Percentiles rank a stretch among this genome's conserved stretches.
Conservation (phyloP, 495 filamentous ascomycete species). For the Aeminium ludgeri region DNA sequence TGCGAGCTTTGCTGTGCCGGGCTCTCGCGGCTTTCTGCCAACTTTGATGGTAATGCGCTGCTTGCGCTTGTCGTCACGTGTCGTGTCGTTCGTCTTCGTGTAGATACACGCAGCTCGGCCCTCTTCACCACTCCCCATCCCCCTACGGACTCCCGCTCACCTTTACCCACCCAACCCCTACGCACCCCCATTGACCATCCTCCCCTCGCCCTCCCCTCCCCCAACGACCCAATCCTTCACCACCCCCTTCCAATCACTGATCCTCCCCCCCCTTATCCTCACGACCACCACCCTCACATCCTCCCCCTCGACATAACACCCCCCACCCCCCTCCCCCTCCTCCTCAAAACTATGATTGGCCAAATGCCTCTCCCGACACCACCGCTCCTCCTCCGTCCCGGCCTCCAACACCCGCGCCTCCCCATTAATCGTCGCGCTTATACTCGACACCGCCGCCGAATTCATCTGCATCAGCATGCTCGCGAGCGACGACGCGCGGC, state of each 20-base stretch:
- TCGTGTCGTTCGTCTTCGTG: too few relatives aligned
- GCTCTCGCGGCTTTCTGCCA: too few relatives aligned
- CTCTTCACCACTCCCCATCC: too few relatives aligned
- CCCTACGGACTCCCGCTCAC: too few relatives aligned
- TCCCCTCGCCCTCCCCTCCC: conserved; percentile 4
- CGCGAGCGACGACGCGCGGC: conserved; percentile 54
- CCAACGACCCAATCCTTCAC: conserved; percentile 22
- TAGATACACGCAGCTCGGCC: too few relatives aligned
- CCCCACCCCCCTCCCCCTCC: conserved; percentile 24
- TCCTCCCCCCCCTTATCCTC: conserved; percentile 25
- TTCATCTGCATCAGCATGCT: conserved; percentile 77
- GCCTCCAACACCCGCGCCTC: conserved; percentile 50
- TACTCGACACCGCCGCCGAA: conserved; percentile 69
- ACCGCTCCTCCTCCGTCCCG: conserved; percentile 63
- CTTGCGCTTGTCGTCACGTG: too few relatives aligned
- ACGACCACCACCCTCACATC: conserved; percentile 28
- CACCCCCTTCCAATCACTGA: conserved; percentile 27
- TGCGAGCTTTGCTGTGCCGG: too few relatives aligned
- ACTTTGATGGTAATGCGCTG: too few relatives aligned
- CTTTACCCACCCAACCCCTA: too few relatives aligned
- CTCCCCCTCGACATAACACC: conserved; percentile 24
- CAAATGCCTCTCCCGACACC: conserved; percentile 63
- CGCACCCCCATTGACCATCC: conserved; percentile 13
- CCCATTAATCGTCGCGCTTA: conserved; percentile 86
- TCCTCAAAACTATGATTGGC: conserved; percentile 77